These are phyloP conservation scores for Liquidambar formosana DNA, from an alignment of 164 flowering plant species.

Conservation along the genomic window DNA sequence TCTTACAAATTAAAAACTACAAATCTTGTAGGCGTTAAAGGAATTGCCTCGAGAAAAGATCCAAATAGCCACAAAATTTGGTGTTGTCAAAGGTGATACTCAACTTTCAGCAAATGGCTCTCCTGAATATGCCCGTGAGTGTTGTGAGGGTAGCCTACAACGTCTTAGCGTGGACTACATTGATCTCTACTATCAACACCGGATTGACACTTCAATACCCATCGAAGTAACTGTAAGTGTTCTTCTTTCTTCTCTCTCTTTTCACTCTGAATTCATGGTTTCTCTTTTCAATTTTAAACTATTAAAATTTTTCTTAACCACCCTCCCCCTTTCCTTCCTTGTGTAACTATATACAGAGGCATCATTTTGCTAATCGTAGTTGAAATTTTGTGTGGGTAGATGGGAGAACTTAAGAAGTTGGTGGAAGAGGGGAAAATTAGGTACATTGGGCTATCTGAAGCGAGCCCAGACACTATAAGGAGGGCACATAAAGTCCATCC, in stretches of 20 bases:
- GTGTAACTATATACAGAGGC: too few relatives aligned
- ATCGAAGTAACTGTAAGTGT: constrained; percentile 35
- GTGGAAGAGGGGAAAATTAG: constrained; percentile 16
- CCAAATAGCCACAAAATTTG: constrained; percentile 36
- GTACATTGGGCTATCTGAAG: constrained; percentile 14
- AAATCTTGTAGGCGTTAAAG: constrained; percentile 23
- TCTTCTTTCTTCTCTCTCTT: background rate
- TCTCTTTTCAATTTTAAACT: background rate
- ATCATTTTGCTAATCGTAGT: too few relatives aligned
- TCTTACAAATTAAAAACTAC: background rate
- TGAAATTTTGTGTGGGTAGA: background rate
- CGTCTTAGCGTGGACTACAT: constrained; percentile 20
- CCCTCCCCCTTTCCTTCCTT: too few relatives aligned
- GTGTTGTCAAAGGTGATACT: background rate
- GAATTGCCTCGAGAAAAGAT: constrained; percentile 46
- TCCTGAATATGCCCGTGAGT: constrained; percentile 17
- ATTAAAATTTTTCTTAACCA: too few relatives aligned
- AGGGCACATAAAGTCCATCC: constrained; percentile 18
- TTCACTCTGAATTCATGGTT: constrained; percentile 9
- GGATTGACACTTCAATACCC: constrained; percentile 40
- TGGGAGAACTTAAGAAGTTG: constrained; percentile 13
- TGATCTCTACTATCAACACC: constrained; percentile 51
- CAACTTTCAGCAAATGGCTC: background rate
- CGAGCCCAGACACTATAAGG: constrained; percentile 11
- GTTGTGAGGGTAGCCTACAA: constrained; percentile 27